A percentile compares a stretch with the other conserved stretches of the same genome.
Evolutionary conservation across 1,284 basidiomycete species (phyloP).

Genomic region (Ganoderma leucocontextum): DNA sequence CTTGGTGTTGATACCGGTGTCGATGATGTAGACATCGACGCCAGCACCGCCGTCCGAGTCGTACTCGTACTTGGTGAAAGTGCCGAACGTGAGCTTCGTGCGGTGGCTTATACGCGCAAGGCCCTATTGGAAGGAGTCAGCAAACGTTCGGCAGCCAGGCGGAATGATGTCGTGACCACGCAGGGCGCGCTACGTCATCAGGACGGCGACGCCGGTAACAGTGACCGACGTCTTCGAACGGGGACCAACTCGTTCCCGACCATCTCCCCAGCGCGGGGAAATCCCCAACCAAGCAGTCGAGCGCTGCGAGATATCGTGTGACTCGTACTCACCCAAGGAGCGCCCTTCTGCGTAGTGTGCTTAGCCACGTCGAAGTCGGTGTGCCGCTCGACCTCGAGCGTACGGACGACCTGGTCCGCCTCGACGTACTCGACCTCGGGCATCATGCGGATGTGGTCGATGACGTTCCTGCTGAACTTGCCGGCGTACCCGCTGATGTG

Average conservation of each 20-base stretch:
- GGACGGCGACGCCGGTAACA: neutral
- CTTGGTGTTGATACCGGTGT: conserved; percentile 89
- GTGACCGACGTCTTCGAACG: neutral
- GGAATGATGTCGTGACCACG: conserved; percentile 4
- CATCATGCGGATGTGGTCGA: conserved; percentile 84
- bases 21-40: conserved; percentile 75
- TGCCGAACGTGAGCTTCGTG: conserved; percentile 77
- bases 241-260: neutral
- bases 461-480: conserved; percentile 76
- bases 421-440: conserved; percentile 96
- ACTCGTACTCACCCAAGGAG: conserved; percentile 85
- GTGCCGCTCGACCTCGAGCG: conserved; percentile 66
- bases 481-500: conserved; percentile 88
- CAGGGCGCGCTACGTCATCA: neutral
- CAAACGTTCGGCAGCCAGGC: conserved; percentile 10
- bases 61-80: conserved; percentile 90
- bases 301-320: conserved; percentile 15
- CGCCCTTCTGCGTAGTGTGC: conserved; percentile 66
- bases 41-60: conserved; percentile 84
- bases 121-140: conserved; percentile 60
- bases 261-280: neutral
- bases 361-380: conserved; percentile 62
- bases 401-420: conserved; percentile 88
- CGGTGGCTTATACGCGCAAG: conserved; percentile 97
- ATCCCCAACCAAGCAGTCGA: neutral